phyloP scores from a whole-genome alignment of 345 rosid genomes.

The Pistacia integerrima region DNA sequence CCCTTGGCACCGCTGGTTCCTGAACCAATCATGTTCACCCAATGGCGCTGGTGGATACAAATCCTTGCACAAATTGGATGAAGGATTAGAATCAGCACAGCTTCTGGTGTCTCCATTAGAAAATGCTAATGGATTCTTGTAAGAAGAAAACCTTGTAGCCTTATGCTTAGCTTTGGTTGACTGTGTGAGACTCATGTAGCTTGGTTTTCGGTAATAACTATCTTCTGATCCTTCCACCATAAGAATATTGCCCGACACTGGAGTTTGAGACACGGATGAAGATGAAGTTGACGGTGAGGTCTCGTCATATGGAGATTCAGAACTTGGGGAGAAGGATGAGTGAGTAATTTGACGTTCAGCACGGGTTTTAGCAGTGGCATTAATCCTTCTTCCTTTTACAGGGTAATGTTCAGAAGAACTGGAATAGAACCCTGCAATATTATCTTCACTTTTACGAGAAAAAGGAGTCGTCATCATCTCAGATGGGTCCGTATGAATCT shows the following conservation, averaged over 20 bases:
- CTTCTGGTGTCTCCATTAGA: constrained; percentile 52
- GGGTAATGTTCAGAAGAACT: constrained; percentile 42
- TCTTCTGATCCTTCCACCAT: constrained; percentile 44
- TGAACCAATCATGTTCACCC: constrained; percentile 27
- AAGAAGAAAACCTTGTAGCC: constrained; percentile 39
- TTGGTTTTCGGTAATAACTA: constrained; percentile 52
- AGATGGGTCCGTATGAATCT: constrained; percentile 29
- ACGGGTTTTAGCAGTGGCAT: constrained; percentile 44
- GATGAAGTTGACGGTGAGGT: constrained; percentile 61
- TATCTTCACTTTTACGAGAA: constrained; percentile 60
- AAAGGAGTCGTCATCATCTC: constrained; percentile 22
- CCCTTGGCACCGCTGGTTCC: constrained; percentile 10
- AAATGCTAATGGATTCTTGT: constrained; percentile 45
- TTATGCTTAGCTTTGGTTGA: constrained; percentile 81
- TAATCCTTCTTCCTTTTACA: constrained; percentile 68
- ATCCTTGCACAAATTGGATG: constrained; percentile 43
- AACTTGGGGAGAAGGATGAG: constrained; percentile 57
- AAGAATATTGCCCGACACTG: constrained; percentile 40
- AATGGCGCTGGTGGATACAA: constrained; percentile 55
- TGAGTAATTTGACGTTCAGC: constrained; percentile 48
- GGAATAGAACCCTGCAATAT: constrained; percentile 25
- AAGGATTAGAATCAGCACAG: constrained; percentile 49
- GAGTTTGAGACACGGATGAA: constrained; percentile 51
- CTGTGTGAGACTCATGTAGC: constrained; percentile 78
- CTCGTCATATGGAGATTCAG: constrained; percentile 52